These are phyloP conservation scores for Mycena sanguinolenta DNA, from an alignment of 768 basidiomycete species.

Conservation along the genomic window DNA sequence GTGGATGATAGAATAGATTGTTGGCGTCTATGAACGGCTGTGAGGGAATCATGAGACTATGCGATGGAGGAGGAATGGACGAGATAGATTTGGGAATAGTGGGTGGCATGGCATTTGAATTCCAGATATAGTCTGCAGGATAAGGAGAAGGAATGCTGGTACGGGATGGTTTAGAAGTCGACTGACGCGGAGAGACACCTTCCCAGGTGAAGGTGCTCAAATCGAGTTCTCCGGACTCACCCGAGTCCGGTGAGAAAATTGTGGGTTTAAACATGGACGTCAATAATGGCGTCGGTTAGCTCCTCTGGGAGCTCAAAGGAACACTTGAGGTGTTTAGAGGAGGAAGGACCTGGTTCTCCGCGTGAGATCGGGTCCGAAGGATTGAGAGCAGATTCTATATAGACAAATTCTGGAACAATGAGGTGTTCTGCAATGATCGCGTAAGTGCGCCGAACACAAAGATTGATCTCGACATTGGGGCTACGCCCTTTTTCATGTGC, in stretches of 20 bases:
- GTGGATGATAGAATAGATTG: no score
- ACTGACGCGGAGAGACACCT: conserved; percentile 1
- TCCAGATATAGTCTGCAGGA: no score
- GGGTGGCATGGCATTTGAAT: no score
- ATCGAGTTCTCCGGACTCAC: conserved; percentile 11
- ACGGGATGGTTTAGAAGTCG: not conserved
- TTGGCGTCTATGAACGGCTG: no score
- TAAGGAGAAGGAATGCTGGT: not conserved
- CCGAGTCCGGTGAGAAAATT: not conserved
- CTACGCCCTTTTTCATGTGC: conserved; percentile 13
- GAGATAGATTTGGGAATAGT: no score
- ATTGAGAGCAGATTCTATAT: conserved; percentile 36
- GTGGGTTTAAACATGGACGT: conserved; percentile 10
- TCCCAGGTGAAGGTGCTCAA: conserved; percentile 10
- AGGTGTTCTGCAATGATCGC: not conserved
- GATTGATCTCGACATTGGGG: conserved; percentile 27
- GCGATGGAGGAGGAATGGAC: no score
- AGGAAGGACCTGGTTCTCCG: conserved; percentile 17
- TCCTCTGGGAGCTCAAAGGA: conserved; percentile 17
- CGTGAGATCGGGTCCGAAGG: conserved; percentile 41
- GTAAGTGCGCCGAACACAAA: conserved; percentile 31
- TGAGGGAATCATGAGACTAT: no score
- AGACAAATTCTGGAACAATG: conserved; percentile 24
- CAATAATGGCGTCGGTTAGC: not conserved
- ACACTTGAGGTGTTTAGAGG: not conserved